Evolutionary conservation across 2,329 filamentous ascomycete genomes (phyloP), one percentile per base, ranked within the genome.

Genomic region (Colletotrichum chlorophyti): DNA sequence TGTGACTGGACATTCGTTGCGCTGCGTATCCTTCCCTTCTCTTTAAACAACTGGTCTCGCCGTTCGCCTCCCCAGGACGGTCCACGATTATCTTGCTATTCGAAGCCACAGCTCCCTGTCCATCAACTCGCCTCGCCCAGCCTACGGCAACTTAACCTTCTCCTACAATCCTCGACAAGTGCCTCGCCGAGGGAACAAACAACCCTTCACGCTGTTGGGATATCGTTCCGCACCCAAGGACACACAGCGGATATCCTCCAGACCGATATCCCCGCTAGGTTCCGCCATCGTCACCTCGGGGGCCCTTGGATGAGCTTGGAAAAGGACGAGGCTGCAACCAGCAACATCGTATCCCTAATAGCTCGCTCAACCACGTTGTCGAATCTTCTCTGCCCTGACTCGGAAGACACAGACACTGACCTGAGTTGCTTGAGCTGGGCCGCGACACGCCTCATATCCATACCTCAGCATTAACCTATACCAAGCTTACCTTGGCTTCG

Each of bases 41-140:
- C 47, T 61, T 64, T 63, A 63, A 63, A 55, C 58, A 47, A 61
- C 53, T 48, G 42, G 51, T 41, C 41, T 58, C 53, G 35, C 58
- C 58, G 46, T 58, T 21, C 58, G 34, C 53, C 53, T 53, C 38
- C 41, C 41, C 40, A 23, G 23, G 26, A 27, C 9, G 19, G 37
- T 23, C 38, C 29, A 26, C 26, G 58, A 61, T 61, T 37, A 46
- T 48, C 53, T 58, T 58, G 35, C 53, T 27, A 53, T 48, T 47
- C 58, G 58, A 61, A 59, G 55, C 55, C 55, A 55, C 55, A 55
- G 52, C 52, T 49, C 51, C 55, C 46, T 59, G 55, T 59, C 55
- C 27, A 55, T 45, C 43, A 43, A 40, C 42, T 55, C 40, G 46
- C 43, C 32, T 58, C 51, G 38, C 34, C 48, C 45, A 24, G 53